Evolutionary conservation across 805 yeast species (phyloP).

Genomic region (Komagataella ulmi): DNA sequence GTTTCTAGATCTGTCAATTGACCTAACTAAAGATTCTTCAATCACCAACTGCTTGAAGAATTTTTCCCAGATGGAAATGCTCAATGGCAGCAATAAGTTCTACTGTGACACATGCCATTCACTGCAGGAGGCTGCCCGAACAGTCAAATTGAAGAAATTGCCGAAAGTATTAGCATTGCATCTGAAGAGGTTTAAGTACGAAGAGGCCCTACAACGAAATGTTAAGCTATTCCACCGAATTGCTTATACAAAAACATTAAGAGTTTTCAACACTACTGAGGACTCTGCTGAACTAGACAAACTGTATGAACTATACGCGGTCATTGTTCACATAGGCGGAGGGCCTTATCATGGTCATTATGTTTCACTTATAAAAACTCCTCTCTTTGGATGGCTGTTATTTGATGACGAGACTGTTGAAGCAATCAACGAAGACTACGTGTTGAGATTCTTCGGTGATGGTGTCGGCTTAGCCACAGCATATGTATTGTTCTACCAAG

Average conservation of each 20-base stretch:
- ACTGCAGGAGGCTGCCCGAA: constrained; percentile 86
- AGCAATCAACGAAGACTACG: constrained; percentile 70
- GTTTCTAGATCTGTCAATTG: constrained; percentile 78
- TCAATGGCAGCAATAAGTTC: constrained; percentile 80
- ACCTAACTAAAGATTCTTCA: constrained; percentile 62
- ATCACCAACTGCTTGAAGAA: constrained; percentile 68
- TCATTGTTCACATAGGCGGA: constrained; percentile 92
- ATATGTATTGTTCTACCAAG: constrained; percentile 73
- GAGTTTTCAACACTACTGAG: constrained; percentile 58
- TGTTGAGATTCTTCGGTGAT: constrained; percentile 78
- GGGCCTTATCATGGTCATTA: constrained; percentile 98
- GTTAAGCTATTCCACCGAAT: constrained; percentile 81
- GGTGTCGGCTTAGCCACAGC: constrained; percentile 85
- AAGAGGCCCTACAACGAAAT: constrained; percentile 68
- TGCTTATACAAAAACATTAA: constrained; percentile 59
- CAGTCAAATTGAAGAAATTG: constrained; percentile 63
- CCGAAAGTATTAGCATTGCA: constrained; percentile 78
- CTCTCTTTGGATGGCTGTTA: constrained; percentile 72
- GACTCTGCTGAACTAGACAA: constrained; percentile 36
- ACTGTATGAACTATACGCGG: constrained; percentile 69
- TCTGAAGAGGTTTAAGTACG: constrained; percentile 83
- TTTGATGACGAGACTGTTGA: constrained; percentile 96
- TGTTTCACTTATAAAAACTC: constrained; percentile 72
- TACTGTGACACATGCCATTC: constrained; percentile 86
- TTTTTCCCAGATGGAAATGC: constrained; percentile 76